Evolutionary conservation across 2,329 filamentous ascomycete genomes (phyloP), one percentile per base, ranked within the genome.

Genomic region (Pyricularia grisea): DNA sequence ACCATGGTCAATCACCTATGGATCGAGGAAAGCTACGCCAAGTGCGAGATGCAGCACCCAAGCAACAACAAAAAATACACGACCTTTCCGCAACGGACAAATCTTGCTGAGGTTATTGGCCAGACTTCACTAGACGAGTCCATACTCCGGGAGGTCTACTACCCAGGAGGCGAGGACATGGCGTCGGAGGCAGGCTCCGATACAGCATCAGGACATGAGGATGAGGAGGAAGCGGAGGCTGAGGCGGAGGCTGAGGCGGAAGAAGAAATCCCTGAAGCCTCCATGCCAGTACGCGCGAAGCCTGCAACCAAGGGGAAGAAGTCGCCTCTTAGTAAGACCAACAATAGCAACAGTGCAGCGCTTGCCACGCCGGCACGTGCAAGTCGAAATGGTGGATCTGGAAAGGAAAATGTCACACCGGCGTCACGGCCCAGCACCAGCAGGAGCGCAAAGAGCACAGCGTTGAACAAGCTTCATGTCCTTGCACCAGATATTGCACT

Each of bases 11-110:
- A 98, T 77, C 95, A 99, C 77, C 84, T 99, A 0, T 99, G 95
- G 95, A 85, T 99, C 65, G 95, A 99, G 78, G 95, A 99, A 76
- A 96, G 93, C 78, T 99, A 98, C 76, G 93, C 94, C 1, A 93
- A 91, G 76, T 97, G 93, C 81, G 86, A 91, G 75, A 82, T 90
- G 70, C 90, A 92, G 76, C 87, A 87, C 0, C 81, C 94, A 27
- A 90, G 91, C 4, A 87, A 92, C 67, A 87, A 92, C 68, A 83
- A 86, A 10, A 90, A 90, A 71, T 99, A 97, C 76, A 92, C 87
- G 0, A 90, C 93, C 76, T 99, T 98, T 73, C 95, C 95, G 20
- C 85, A 86, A 12, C 87, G 93, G 69, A 98, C 94, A 2, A 98
- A 99, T 76, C 84, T 99, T 6, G 92, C 93, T 67, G 95, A 98